Evolutionary conservation across 352 stramenopile species (phyloP), one percentile per base, ranked within the genome.

Genomic region (Pythium aristosporum): DNA sequence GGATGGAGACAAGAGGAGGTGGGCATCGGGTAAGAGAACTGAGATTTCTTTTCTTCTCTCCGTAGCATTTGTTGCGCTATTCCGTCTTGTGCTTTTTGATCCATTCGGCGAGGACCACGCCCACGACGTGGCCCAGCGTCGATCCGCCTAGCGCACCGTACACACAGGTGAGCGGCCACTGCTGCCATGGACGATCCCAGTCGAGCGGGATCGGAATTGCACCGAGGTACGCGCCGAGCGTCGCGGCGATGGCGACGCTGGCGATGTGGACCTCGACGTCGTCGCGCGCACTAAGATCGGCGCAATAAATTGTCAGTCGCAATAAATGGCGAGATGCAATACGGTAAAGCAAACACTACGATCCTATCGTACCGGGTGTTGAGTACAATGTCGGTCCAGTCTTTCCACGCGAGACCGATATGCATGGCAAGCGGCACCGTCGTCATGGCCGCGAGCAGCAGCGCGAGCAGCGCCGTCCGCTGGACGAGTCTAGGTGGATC

Each of bases 101-200:
- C 62, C 44, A 69, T 53, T 49, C 47, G 51, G 51, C 54, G 21
- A 72, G 37, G 10, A 34, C 63, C 37, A 63, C 11, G 5, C 49
- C 63, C 2, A 57, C 46, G 39, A 65, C 13, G 44, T 87, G 53
- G 16, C 81, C 84, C n/a, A 74, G 11, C 13, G 71, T 71, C 49
- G 85, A 69, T 4, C 82, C 84, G 13, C 76, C 53, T 15, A 91
- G 58, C 9, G 75, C 68, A 13, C 87, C 83, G 60, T 94, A 96
- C 21, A 91, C 79, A 69, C 87, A 96, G 34, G 87, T 90, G 28
- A 94, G 66, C 4, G 87, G 87, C 85, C 87, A 96, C 90, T 93
- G 82, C 87, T 96, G 87, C 87, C 85, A 96, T 34, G 87, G 87
- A 32, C 85, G 85, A 74, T 96, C 87, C 87, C 87, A 96, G 55